Evolutionary conservation across 208 protist genomes (phyloP).

Genomic region (Polymyxa betae): DNA sequence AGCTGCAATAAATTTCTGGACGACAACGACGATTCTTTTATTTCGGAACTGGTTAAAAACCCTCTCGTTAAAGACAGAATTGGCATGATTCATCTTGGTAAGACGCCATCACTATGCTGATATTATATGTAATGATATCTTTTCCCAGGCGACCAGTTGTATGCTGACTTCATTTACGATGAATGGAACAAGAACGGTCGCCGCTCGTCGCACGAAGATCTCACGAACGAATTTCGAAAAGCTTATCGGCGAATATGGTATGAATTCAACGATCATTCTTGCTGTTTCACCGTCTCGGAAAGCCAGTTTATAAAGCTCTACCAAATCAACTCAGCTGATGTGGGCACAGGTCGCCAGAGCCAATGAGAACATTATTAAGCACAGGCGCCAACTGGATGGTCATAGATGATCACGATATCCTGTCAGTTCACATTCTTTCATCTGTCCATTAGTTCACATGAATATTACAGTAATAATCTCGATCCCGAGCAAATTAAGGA

Average conservation of each 20-base stretch:
- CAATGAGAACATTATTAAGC: not conserved
- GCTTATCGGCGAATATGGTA: not conserved
- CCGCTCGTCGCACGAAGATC: not conserved
- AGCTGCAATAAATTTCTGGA: not conserved
- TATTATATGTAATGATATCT: not conserved
- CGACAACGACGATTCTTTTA: constrained; percentile 18
- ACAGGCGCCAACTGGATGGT: constrained; percentile 30
- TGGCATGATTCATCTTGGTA: constrained; percentile 35
- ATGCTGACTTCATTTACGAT: constrained; percentile 6
- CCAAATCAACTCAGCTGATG: too few relatives aligned
- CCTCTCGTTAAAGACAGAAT: not conserved
- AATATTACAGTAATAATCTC: not conserved
- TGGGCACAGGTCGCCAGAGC: not conserved
- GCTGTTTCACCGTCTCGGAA: not conserved
- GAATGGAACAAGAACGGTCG: not conserved
- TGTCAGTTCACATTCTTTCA: too few relatives aligned
- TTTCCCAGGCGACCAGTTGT: constrained; percentile 7
- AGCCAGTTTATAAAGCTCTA: too few relatives aligned
- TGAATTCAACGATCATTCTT: not conserved
- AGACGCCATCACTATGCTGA: not conserved
- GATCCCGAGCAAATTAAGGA: not conserved
- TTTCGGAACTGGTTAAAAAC: not conserved
- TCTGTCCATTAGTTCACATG: too few relatives aligned
- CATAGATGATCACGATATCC: constrained; percentile 1
- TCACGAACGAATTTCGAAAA: not conserved